phyloP scores from a whole-genome alignment of 306 rosid species.

The Canavalia ensiformis region DNA sequence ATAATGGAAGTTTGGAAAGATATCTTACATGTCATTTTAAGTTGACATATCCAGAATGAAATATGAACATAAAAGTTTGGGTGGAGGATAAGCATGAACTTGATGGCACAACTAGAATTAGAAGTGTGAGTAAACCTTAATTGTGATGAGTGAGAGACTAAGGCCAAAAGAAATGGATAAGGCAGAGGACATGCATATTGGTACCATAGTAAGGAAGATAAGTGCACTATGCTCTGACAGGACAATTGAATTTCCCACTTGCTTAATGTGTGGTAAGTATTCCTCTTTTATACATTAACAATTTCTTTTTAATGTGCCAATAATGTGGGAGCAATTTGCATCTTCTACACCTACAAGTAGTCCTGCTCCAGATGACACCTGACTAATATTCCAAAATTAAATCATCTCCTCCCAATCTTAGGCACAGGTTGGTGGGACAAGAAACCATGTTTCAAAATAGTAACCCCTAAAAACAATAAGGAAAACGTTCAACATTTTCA shows the following conservation, averaged over 20 bases:
- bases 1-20: not conserved
- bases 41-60: not conserved
- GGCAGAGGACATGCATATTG: conserved; percentile 11
- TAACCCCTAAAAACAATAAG: not conserved
- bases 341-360: not conserved
- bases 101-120: conserved; percentile 23
- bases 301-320: conserved; percentile 11
- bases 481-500: not conserved
- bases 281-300: not conserved
- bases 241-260: conserved; percentile 42
- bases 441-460: conserved; percentile 22
- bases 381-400: not conserved
- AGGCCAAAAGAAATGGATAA: conserved; percentile 46
- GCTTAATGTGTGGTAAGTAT: conserved; percentile 31
- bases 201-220: not conserved
- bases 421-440: conserved; percentile 9
- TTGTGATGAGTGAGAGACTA: not conserved
- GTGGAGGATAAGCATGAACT: conserved; percentile 36
- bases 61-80: not conserved
- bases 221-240: conserved; percentile 25
- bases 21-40: not conserved
- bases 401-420: not conserved
- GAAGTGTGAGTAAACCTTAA: conserved; percentile 16
- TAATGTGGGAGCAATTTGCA: conserved; percentile 22
- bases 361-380: conserved; percentile 32